Evolutionary conservation across 2,329 filamentous ascomycete genomes (phyloP), one percentile per base, ranked within the genome.

Genomic region (Nemania sp.): DNA sequence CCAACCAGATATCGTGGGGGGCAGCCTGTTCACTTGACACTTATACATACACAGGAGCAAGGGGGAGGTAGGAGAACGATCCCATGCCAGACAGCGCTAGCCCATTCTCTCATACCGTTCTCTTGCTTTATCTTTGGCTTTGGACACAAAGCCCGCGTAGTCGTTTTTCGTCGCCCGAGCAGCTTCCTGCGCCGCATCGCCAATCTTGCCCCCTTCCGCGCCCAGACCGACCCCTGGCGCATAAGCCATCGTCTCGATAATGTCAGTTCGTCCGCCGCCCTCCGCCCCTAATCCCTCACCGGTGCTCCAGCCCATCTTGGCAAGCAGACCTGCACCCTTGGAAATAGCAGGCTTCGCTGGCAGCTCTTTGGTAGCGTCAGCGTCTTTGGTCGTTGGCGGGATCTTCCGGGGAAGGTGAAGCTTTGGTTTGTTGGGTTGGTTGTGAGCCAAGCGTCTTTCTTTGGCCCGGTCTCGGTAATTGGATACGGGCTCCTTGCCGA

Each of bases 251-350:
- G 87, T 87, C 32, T 82, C 81, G 55, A 91, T 84, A 3, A 85
- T 86, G 52, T 87, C 83, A 0, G 84, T 89, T 45, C 84, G 80
- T 0, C 89, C 89, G 5, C 81, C 81, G 5, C 85, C 86, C 47
- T 83, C 81, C 0, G 83, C 86, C 2, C 89, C 89, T 3, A 91
- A 78, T 0, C 89, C 88, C 58, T 82, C 80, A 9, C 89, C 88
- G 1, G 81, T 78, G 20, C 78, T 85, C 88, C 88, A 91, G 25
- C 89, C 89, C 85, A 90, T 89, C 78, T 90, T 91, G 40, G 86
- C 85, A 40, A 91, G 78, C 70, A 91, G 80, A 2, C 85, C 84
- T 0, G 86, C 86, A 12, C 88, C 87, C 73, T 88, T 90, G 37
- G 85, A 87, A 60, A 79, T 76, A 51, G 72, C 71, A 6, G 79